Base-by-base conservation (phyloP, 306 rosid species). In the Myrica gale region DNA sequence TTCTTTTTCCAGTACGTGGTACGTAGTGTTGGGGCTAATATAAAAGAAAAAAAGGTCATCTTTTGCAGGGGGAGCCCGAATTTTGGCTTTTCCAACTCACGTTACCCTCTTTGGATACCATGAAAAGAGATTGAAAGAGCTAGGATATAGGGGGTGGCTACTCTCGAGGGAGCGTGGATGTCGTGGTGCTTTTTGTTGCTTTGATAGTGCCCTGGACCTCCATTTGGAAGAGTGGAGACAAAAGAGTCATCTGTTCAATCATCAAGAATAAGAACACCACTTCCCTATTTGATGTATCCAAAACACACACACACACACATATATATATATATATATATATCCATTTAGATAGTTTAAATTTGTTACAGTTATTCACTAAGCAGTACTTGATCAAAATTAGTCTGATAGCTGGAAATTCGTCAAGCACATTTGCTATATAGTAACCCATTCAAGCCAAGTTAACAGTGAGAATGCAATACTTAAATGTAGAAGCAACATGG, bases 131-230 rank as follows among this genome's bases (percentile, higher is more conserved):
- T 73, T 61, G 89, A 86, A 86, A 82, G 85, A 66, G 58, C 58
- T 48, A 48, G 52, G 52, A 48, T 48, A 48, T 11, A 60, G 72
- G n/a, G 21, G 71, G 72, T 76, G 76, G 62, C 74, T 74, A 79
- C 81, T 84, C 62, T 88, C 86, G 83, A 89, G 92, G 93, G 89
- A 87, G 93, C 85, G 80, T 80, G 82, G 71, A 6, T 85, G 80
- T 80, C 68, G 69, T 88, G 71, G 43, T 68, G 9, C 77, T 86
- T 84, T 73, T 83, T 79, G 42, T 74, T 71, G 86, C 77, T 82
- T 81, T 81, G 89, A 50, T 85, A 78, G 93, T 89, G 96, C 57
- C 84, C 78, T 84, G 85, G 88, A 84, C 93, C 85, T 78, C 80
- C 85, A 78, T 69, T 71, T 74, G 45, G 68, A 41, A 78, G 81